Conservation (phyloP, 2,329 filamentous ascomycete genomes). For the Colletotrichum liriopes region DNA sequence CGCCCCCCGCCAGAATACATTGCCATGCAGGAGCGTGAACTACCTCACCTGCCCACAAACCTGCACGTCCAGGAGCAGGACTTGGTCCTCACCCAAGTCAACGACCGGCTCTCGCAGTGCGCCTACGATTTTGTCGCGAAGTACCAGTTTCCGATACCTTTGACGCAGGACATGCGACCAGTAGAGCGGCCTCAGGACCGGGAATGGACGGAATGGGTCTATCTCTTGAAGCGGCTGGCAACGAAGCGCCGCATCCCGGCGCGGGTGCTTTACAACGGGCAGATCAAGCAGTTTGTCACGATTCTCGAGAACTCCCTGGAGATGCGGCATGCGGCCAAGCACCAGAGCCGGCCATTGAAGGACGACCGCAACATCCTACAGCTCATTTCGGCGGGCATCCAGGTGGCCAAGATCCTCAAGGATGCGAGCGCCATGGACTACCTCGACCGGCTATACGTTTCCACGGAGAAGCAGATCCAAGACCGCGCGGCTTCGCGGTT, state of each 20-base stretch:
- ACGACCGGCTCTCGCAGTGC: conserved; percentile 87
- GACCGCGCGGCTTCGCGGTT: conserved; percentile 69
- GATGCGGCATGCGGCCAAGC: conserved; percentile 88
- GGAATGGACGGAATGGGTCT: conserved; percentile 95
- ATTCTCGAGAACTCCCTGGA: conserved; percentile 90
- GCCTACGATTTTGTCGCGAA: conserved; percentile 93
- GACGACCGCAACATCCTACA: conserved; percentile 92
- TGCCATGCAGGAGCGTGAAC: conserved; percentile 83
- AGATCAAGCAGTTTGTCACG: conserved; percentile 93
- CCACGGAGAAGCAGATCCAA: conserved; percentile 85
- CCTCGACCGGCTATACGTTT: conserved; percentile 85
- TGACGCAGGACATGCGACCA: conserved; percentile 86
- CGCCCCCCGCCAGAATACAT: conserved; percentile 80
- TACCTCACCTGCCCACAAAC: conserved; percentile 87
- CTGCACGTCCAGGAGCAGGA: conserved; percentile 89
- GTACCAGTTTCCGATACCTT: conserved; percentile 90
- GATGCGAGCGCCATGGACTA: conserved; percentile 88
- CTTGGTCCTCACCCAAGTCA: conserved; percentile 83
- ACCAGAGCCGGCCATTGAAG: conserved; percentile 86
- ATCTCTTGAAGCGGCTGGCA: conserved; percentile 86
- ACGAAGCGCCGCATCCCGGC: conserved; percentile 90
- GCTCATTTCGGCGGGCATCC: conserved; percentile 87
- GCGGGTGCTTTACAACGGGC: conserved; percentile 87
- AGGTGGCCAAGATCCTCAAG: conserved; percentile 90
- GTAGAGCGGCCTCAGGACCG: conserved; percentile 82